Base-by-base conservation (phyloP, 169 alveolate genomes). In the Plasmodium billcollinsi region DNA sequence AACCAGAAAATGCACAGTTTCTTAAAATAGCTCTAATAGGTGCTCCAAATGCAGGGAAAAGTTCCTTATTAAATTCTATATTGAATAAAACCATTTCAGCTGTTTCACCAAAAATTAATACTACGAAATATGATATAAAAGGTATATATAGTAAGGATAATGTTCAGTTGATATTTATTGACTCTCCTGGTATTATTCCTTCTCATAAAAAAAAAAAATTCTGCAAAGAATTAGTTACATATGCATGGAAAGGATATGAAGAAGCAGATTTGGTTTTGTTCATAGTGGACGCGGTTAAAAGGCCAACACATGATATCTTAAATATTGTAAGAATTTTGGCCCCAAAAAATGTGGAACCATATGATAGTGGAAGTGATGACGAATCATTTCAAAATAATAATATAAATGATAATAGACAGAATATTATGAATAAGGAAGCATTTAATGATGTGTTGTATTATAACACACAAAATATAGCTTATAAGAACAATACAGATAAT, bases 221-320 rank as follows among this genome's bases (percentile, higher is more conserved):
- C 63, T 92, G 97, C 92, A 90, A 85, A 56, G 96, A 92, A 26
- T 93, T 96, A 65, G 96, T 96, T 9, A 93, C 88, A 62, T 92
- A 96, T 29, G 98, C 98, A n/a, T 96, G 98, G 98, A 88, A 93
- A 63, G 97, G 96, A 2, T 93, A 93, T 61, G 97, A 94, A 62
- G 97, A 95, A 39, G 96, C 97, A n/a, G 98, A 96, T 74, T 88
- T 95, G 65, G 92, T 95, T 58, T 91, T 96, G 65, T 90, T 96
- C 49, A 88, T 96, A 20, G 93, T 92, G 26, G 98, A 96, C 73
- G 73, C 95, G 0, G 98, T 96, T 67, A 96, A 96, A 75, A 73
- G 98, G 15, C 98, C 98, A 18, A 92, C 93, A 9, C 93, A 92
- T 52, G 95, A 93, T 20, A 90, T 96, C 29, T 85, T 94, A 67